phyloP scores from a whole-genome alignment of 2,329 filamentous ascomycete genomes.

The Thelonectria discophora region DNA sequence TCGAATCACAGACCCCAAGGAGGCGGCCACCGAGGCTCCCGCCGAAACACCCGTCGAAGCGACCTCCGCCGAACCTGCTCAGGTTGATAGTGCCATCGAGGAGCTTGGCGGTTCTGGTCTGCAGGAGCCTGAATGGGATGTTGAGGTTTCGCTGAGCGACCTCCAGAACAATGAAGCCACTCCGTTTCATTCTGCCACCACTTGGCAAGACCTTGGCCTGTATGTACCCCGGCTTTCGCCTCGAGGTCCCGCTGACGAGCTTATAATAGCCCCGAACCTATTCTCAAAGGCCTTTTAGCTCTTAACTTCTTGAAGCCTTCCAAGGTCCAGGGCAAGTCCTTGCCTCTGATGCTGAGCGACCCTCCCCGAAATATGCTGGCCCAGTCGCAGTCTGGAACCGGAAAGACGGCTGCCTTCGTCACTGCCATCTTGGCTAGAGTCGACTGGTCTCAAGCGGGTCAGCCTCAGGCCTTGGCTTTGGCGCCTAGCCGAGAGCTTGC shows the following conservation, averaged over 20 bases:
- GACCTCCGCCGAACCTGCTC: constrained; percentile 37
- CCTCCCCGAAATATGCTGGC: constrained; percentile 96
- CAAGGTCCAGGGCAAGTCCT: constrained; percentile 95
- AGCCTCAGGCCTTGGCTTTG: constrained; percentile 87
- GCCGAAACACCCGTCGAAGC: constrained; percentile 36
- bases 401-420: constrained; percentile 96
- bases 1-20: constrained; percentile 59
- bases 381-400: constrained; percentile 98
- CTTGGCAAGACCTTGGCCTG: constrained; percentile 88
- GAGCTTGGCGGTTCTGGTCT: constrained; percentile 60
- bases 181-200: constrained; percentile 84
- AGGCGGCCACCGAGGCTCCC: constrained; percentile 36
- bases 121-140: constrained; percentile 81
- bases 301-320: constrained; percentile 95
- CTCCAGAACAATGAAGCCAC: constrained; percentile 87
- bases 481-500: constrained; percentile 95
- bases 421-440: constrained; percentile 90
- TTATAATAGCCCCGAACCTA: constrained; percentile 53
- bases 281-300: constrained; percentile 78
- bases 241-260: constrained; percentile 13
- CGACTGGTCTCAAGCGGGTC: constrained; percentile 72
- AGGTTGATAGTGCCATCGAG: constrained; percentile 50
- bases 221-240: constrained; percentile 49
- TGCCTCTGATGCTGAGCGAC: constrained; percentile 86
- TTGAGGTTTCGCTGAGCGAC: constrained; percentile 92